Percentiles rank a stretch among this genome's conserved stretches.
Conservation (phyloP, 2,329 filamentous ascomycete genomes). For the Microcyclosporella mali region DNA sequence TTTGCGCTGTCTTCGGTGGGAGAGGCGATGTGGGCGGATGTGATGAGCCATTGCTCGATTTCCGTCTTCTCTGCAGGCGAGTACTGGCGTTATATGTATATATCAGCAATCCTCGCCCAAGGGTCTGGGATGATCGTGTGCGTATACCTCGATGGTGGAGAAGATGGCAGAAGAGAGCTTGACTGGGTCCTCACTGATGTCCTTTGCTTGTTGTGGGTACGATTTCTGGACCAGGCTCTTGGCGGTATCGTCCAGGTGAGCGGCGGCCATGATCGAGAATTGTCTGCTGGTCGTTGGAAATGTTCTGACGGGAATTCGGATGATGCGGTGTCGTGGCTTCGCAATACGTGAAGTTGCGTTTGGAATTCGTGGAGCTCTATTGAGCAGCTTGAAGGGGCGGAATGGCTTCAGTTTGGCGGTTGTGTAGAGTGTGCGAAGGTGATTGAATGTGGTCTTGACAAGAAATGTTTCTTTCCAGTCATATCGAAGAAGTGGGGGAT, state of each 20-base stretch:
- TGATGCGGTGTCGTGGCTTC: not conserved
- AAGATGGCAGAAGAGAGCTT: conserved; percentile 33
- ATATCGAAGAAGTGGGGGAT: too few relatives aligned
- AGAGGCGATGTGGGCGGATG: conserved; percentile 62
- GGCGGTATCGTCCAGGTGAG: conserved; percentile 28
- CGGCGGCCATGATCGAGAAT: conserved; percentile 28
- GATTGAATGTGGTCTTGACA: too few relatives aligned
- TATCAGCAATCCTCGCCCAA: conserved; percentile 1
- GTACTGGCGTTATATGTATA: conserved; percentile 57
- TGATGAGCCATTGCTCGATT: conserved; percentile 82
- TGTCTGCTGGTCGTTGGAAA: conserved; percentile 4
- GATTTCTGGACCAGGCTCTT: conserved; percentile 29
- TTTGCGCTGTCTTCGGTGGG: conserved; percentile 53
- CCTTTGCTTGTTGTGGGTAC: conserved; percentile 28
- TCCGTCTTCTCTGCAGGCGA: conserved; percentile 74
- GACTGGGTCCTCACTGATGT: conserved; percentile 26
- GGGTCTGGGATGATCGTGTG: conserved; percentile 5
- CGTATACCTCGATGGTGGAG: conserved; percentile 27
- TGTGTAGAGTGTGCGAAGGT: not conserved
- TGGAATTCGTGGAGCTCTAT: conserved; percentile 12
- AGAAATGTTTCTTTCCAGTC: too few relatives aligned
- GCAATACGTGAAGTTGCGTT: not conserved
- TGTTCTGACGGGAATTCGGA: not conserved
- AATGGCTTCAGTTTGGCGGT: conserved; percentile 25
- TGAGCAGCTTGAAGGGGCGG: conserved; percentile 18